phyloP scores from a whole-genome alignment of 176 grass and related monocot genomes.

The Phyllostachys edulis region DNA sequence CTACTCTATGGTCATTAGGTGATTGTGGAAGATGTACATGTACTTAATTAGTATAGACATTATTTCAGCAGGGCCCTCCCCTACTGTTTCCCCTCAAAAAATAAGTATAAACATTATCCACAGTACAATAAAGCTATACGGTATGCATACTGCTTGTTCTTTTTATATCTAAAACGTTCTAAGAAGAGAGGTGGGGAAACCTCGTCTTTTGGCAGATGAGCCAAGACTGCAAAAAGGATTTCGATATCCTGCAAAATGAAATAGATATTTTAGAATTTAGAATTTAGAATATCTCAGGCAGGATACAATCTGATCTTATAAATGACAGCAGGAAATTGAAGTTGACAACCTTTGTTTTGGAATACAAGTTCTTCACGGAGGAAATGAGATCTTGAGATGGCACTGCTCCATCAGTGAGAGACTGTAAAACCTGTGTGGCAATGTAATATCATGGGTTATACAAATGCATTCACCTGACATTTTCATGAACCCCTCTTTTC shows the following conservation, averaged over 20 bases:
- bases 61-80: not conserved
- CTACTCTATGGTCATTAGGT: not conserved
- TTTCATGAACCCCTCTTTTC: not conserved
- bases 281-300: not conserved
- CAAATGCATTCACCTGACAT: slow-evolving; percentile 6
- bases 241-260: slow-evolving; percentile 81
- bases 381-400: slow-evolving; percentile 85
- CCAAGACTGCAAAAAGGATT: slow-evolving; percentile 71
- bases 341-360: slow-evolving; percentile 67
- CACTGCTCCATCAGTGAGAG: slow-evolving; percentile 61
- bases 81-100: too few species aligned
- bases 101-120: not conserved
- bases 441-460: slow-evolving; percentile 29
- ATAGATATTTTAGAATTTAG: slow-evolving; percentile 23
- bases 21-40: not conserved
- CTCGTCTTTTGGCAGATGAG: slow-evolving; percentile 91
- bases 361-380: slow-evolving; percentile 80
- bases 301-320: slow-evolving; percentile 8
- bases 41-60: not conserved
- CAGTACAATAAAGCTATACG: not conserved
- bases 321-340: slow-evolving; percentile 29
- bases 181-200: slow-evolving; percentile 23
- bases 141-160: not conserved
- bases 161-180: not conserved
- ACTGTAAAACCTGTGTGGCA: slow-evolving; percentile 71